Conservation (phyloP, 2,329 filamentous ascomycete species). For the Akanthomyces muscarius region DNA sequence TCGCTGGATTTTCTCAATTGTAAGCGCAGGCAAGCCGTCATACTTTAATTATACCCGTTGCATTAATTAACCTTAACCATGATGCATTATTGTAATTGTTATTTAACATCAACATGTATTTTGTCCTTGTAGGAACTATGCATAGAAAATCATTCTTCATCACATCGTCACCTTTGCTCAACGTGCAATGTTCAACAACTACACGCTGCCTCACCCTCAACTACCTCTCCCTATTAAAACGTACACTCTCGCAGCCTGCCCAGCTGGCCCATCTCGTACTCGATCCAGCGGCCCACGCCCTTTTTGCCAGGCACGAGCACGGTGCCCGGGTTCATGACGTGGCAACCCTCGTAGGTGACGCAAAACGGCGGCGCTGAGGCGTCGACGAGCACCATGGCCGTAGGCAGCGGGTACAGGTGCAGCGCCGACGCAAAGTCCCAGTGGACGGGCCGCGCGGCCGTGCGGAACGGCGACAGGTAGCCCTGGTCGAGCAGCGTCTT, state of each 20-base stretch:
- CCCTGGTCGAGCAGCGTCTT: constrained; percentile 91
- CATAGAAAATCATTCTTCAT: not conserved
- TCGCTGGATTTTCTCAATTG: not conserved
- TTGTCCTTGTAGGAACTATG: not conserved
- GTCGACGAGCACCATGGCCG: constrained; percentile 78
- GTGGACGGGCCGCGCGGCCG: constrained; percentile 73
- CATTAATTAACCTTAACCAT: not conserved
- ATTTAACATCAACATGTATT: not conserved
- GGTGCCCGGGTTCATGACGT: constrained; percentile 87
- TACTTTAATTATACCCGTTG: not conserved
- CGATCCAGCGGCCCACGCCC: constrained; percentile 75
- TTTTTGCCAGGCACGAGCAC: constrained; percentile 67
- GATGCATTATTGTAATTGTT: not conserved
- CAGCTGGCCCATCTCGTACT: constrained; percentile 69
- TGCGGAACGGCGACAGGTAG: constrained; percentile 79
- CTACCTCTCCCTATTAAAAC: constrained; percentile 37
- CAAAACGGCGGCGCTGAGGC: constrained; percentile 77
- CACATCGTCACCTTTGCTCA: not conserved
- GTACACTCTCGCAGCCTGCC: constrained; percentile 62
- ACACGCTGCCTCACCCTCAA: no score
- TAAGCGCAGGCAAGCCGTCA: not conserved
- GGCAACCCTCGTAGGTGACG: constrained; percentile 89
- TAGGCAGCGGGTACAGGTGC: constrained; percentile 84
- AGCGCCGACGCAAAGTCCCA: constrained; percentile 81
- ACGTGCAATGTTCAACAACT: not conserved